Percentiles rank a stretch among this genome's conserved stretches.
phyloP scores from a whole-genome alignment of 345 rosid genomes.

The Physaria fendleri region DNA sequence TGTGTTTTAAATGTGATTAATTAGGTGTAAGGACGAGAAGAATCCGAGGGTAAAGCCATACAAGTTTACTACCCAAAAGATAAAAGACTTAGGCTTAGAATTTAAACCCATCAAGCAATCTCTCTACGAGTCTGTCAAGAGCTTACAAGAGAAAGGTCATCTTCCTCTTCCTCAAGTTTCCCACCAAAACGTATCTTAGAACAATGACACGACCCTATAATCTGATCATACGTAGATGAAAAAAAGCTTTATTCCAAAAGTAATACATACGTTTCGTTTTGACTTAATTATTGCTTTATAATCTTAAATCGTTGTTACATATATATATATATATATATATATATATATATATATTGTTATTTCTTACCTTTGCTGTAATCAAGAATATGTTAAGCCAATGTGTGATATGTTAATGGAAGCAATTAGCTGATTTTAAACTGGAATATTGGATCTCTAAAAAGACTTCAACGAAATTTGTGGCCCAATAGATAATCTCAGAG shows the following conservation, averaged over 20 bases:
- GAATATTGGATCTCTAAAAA: too few species aligned
- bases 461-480: too few species aligned
- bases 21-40: conserved; percentile 87
- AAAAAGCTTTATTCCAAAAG: background rate
- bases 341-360: conserved; percentile 9
- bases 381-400: background rate
- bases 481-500: too few species aligned
- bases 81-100: conserved; percentile 69
- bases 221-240: background rate
- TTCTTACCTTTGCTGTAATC: background rate
- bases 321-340: too few species aligned
- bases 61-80: conserved; percentile 78
- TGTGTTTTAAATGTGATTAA: conserved; percentile 11
- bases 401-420: conserved; percentile 10
- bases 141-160: conserved; percentile 84
- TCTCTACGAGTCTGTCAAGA: conserved; percentile 82
- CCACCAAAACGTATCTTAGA: conserved; percentile 19
- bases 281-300: conserved; percentile 13
- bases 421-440: too few species aligned
- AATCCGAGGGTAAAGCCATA: conserved; percentile 71
- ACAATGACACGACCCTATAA: background rate
- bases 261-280: conserved; percentile 12
- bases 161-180: conserved; percentile 54
- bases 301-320: conserved; percentile 7
- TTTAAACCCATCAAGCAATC: conserved; percentile 74